Conservation (phyloP, 352 stramenopile genomes). For the Globisporangium echinulatum region DNA sequence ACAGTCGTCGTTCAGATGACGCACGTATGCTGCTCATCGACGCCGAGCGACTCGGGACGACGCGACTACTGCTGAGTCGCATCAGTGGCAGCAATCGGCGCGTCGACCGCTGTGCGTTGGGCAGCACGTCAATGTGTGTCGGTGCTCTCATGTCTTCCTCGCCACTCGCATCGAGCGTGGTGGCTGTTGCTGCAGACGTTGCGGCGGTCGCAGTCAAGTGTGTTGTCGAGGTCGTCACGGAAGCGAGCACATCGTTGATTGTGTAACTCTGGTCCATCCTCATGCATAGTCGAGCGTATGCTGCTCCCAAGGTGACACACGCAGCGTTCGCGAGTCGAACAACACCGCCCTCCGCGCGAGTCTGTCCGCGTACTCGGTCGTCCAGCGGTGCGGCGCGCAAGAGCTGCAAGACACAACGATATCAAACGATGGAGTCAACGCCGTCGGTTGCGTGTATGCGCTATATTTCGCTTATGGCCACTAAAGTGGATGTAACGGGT, state of each 20-base stretch:
- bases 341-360: neutral
- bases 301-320: neutral
- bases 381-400: no score
- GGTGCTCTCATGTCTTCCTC: neutral
- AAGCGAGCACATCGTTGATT: neutral
- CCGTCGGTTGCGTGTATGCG: no score
- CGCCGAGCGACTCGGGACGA: neutral
- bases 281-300: neutral
- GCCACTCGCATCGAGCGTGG: neutral
- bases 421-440: no score
- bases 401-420: no score
- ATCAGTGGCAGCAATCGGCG: neutral
- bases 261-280: neutral
- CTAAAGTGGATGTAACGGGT: no score
- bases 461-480: no score
- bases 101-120: neutral
- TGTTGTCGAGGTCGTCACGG: neutral
- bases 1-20: neutral
- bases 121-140: neutral
- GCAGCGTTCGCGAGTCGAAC: neutral
- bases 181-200: neutral
- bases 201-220: neutral
- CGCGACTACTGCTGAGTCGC: neutral
- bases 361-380: no score
- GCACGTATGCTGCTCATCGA: neutral